Conservation (phyloP, 345 rosid species). For the Salix koriyanagi region DNA sequence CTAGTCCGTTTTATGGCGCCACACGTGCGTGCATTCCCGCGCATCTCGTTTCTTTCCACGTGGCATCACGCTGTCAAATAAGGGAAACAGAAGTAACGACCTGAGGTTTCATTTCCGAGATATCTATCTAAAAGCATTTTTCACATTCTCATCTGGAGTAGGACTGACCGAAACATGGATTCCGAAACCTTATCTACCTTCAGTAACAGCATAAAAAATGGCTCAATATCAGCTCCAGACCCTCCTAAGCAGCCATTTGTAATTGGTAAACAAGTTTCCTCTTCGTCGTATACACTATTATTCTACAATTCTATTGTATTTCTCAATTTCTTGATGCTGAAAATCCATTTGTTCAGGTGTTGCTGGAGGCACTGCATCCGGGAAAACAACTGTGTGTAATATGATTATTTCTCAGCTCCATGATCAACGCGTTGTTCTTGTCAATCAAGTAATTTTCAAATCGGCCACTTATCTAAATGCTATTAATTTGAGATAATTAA, state of each 20-base stretch:
- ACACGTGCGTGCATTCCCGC: too few species aligned
- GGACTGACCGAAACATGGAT: constrained; percentile 24
- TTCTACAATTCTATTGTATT: not conserved
- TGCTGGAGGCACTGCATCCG: constrained; percentile 90
- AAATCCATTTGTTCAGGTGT: constrained; percentile 43
- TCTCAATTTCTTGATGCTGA: not conserved
- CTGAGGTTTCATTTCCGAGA: too few species aligned
- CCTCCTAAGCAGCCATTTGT: constrained; percentile 70
- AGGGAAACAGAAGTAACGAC: too few species aligned
- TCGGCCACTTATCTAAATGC: not conserved
- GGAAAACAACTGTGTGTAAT: constrained; percentile 91
- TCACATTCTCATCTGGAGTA: too few species aligned
- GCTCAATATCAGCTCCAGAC: constrained; percentile 20
- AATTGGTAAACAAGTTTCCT: constrained; percentile 37
- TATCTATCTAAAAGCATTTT: too few species aligned
- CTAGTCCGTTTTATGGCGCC: too few species aligned
- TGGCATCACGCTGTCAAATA: too few species aligned
- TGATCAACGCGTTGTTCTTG: constrained; percentile 74
- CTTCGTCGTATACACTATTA: too few species aligned
- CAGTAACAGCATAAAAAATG: constrained; percentile 23
- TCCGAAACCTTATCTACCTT: constrained; percentile 12
- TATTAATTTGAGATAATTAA: not conserved
- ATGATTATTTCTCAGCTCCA: constrained; percentile 89
- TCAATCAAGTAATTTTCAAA: constrained; percentile 55
- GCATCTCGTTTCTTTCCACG: too few species aligned